A percentile compares a stretch with the other conserved stretches of the same genome.
Conservation (phyloP, 2,329 filamentous ascomycete genomes). For the Talaromyces sp. region DNA sequence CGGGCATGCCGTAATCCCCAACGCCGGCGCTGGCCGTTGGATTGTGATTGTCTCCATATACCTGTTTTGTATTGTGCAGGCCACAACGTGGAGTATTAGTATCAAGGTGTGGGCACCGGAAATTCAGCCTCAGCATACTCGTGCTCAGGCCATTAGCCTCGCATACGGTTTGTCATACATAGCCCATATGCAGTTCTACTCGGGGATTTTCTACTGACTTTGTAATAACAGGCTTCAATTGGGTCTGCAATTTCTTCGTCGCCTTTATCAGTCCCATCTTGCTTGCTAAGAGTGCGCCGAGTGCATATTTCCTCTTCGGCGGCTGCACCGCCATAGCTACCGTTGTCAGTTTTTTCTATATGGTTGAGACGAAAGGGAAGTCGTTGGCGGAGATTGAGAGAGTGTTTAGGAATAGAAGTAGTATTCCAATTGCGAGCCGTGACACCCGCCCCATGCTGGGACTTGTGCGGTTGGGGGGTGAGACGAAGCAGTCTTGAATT, state of each 20-base stretch:
- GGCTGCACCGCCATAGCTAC: constrained; percentile 41
- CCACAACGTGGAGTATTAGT: constrained; percentile 54
- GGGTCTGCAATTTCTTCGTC: constrained; percentile 43
- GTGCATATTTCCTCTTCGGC: constrained; percentile 50
- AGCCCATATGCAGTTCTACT: no score
- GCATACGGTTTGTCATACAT: constrained; percentile 52
- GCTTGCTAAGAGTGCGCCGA: constrained; percentile 43
- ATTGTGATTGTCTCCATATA: constrained; percentile 32
- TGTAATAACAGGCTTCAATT: not conserved
- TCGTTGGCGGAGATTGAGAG: constrained; percentile 52
- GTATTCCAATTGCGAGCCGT: not conserved
- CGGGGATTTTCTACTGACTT: constrained; percentile 27
- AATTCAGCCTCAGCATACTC: constrained; percentile 56
- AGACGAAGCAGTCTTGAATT: not conserved
- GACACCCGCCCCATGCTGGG: not conserved
- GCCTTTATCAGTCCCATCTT: constrained; percentile 47
- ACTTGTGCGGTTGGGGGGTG: not conserved
- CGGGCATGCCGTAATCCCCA: constrained; percentile 28
- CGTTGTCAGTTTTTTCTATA: constrained; percentile 42
- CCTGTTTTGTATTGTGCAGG: constrained; percentile 22
- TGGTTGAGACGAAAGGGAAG: constrained; percentile 53
- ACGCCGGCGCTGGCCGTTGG: constrained; percentile 31
- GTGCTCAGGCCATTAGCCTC: constrained; percentile 55
- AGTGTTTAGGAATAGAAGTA: constrained; percentile 37
- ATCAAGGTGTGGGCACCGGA: constrained; percentile 58